Evolutionary conservation across 2,329 filamentous ascomycete species (phyloP).

Genomic region (Akanthomyces dipterigenus): DNA sequence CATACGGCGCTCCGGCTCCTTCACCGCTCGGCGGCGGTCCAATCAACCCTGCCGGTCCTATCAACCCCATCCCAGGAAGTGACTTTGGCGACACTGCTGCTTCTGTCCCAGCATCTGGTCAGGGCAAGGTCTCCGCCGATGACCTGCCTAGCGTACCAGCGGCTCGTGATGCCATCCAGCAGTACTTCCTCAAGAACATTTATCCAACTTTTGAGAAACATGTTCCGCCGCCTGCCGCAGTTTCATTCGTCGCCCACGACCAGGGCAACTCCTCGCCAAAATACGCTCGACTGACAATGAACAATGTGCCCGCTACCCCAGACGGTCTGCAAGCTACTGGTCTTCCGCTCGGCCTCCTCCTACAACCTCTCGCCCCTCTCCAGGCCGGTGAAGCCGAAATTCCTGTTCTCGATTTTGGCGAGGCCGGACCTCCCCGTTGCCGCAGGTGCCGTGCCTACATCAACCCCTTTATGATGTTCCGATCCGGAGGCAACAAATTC

Average conservation of each 20-base stretch:
- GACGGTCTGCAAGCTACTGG: constrained; percentile 76
- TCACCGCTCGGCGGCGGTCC: constrained; percentile 11
- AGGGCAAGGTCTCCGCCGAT: constrained; percentile 69
- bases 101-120: constrained; percentile 27
- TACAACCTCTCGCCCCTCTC: constrained; percentile 80
- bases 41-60: constrained; percentile 19
- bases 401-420: constrained; percentile 92
- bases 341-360: constrained; percentile 75
- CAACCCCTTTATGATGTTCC: constrained; percentile 98
- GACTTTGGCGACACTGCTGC: constrained; percentile 24
- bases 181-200: constrained; percentile 77
- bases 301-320: constrained; percentile 78
- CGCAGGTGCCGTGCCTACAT: constrained; percentile 92
- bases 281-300: constrained; percentile 83
- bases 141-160: constrained; percentile 87
- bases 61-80: constrained; percentile 18
- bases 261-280: constrained; percentile 97
- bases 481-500: constrained; percentile 88
- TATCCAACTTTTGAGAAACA: constrained; percentile 96
- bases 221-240: constrained; percentile 77
- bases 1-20: not conserved
- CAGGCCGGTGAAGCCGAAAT: constrained; percentile 81
- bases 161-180: constrained; percentile 74
- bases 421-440: constrained; percentile 82
- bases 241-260: constrained; percentile 89